Base-by-base conservation (phyloP, 2,329 filamentous ascomycete species). In the Albifimbria verrucaria region DNA sequence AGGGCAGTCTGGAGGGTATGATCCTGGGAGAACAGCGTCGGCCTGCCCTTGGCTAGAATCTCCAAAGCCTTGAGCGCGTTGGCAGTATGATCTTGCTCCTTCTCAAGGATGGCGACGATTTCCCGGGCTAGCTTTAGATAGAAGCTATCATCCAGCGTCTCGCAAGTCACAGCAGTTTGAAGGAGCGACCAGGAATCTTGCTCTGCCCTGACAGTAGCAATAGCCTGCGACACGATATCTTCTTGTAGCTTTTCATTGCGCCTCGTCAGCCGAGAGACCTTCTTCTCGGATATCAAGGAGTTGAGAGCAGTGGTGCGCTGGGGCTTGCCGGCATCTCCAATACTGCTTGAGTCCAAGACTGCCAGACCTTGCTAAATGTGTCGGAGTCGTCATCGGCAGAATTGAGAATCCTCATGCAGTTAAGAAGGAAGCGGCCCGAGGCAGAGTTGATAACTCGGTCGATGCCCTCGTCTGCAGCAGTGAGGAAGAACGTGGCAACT, bases 361-460 rank as follows among this genome's bases (percentile, higher is more conserved):
- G 68, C 79, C 80, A 84, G 1, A 77, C 67, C 1, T 58, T 56
- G 10, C 67, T 63, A 49, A 78, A 80, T 0, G 66, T 62, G 0
- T 61, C 59, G 1, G 65, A 65, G 52, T 67, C 73, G 51, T 61
- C 72, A 39, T 69, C 68, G 17, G 75, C 72, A 25, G 73, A 65
- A 1, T 79, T 77, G 41, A 86, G 73, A 1, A 79, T 68, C 47
- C 85, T 79, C 0, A 96, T 73, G 11, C 85, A 82, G 0, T 85
- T 81, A 7, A 92, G 73, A 0, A 96, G 68, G 49, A 86, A 80
- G 2, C 80, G 69, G 0, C 83, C 82, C 1, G 90, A 92, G 0
- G 88, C 82, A 0, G 90, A 92, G 2, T 79, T 70, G 3, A 92
- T 70, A 17, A 94, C 72, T 1, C 74, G 70, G 0, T 80, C 73